Conservation (phyloP, 2,329 filamentous ascomycete species). For the Stachybotrys chartarum region DNA sequence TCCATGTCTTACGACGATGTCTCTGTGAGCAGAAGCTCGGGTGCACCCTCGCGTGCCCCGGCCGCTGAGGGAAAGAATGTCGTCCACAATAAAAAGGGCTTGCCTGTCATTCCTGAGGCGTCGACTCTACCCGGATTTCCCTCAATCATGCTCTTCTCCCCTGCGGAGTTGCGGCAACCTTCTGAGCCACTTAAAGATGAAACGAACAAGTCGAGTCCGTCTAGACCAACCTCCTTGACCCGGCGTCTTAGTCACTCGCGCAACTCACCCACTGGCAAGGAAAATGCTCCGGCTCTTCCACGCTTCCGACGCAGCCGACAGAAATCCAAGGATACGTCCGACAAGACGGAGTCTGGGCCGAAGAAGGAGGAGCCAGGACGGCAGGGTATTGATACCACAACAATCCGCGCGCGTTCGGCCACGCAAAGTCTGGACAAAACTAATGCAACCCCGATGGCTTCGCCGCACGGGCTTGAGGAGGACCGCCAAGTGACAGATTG, state of each 20-base stretch:
- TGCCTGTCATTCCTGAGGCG: not conserved
- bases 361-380: not conserved
- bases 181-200: not conserved
- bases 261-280: not conserved
- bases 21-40: not conserved
- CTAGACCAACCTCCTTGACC: not conserved
- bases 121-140: not conserved
- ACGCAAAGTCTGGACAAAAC: not conserved
- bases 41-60: not conserved
- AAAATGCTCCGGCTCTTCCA: not conserved
- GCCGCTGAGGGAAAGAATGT: not conserved
- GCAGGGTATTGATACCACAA: not conserved
- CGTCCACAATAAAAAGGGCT: not conserved
- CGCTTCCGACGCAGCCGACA: not conserved
- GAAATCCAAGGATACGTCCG: not conserved
- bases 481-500: not conserved
- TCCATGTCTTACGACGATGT: conserved; percentile 11
- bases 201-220: not conserved
- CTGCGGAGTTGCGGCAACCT: not conserved
- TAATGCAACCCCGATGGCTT: not conserved
- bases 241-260: not conserved
- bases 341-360: not conserved
- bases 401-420: not conserved
- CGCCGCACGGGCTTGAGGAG: not conserved
- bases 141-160: not conserved